These are phyloP conservation scores for Ajuga chamaepitys DNA, from an alignment of 257 asterid genomes.

Conservation along the genomic window DNA sequence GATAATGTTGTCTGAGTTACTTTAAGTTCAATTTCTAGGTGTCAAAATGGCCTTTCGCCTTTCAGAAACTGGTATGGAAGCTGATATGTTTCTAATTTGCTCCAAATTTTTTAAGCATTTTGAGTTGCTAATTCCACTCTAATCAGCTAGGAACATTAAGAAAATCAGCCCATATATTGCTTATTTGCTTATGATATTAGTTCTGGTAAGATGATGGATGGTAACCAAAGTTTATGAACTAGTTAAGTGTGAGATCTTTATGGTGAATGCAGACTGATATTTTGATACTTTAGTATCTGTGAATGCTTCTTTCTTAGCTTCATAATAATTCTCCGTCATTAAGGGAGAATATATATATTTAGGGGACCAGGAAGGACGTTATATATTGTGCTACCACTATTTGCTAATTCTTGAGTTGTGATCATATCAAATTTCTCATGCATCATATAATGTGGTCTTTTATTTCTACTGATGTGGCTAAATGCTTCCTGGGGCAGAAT, in stretches of 20 bases:
- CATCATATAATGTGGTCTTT: constrained; percentile 6
- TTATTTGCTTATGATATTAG: neutral
- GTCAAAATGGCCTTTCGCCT: neutral
- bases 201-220: constrained; percentile 5
- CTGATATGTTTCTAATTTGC: neutral
- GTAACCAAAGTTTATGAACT: neutral
- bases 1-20: neutral
- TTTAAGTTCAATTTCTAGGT: neutral
- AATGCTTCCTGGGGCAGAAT: constrained; percentile 46
- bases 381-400: constrained; percentile 1
- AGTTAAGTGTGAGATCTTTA: neutral
- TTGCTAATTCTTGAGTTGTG: neutral
- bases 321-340: neutral
- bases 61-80: neutral
- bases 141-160: neutral
- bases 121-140: neutral
- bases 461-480: constrained; percentile 10
- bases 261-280: neutral
- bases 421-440: neutral
- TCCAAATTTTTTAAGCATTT: neutral
- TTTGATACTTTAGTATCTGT: neutral
- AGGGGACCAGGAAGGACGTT: neutral
- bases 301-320: constrained; percentile 8
- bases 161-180: neutral
- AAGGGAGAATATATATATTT: neutral